Percentiles rank a stretch among this genome's conserved stretches.
These are phyloP conservation scores for Dryadomyces sulphureus DNA, from an alignment of 2,329 filamentous ascomycete species.

Conservation along the genomic window DNA sequence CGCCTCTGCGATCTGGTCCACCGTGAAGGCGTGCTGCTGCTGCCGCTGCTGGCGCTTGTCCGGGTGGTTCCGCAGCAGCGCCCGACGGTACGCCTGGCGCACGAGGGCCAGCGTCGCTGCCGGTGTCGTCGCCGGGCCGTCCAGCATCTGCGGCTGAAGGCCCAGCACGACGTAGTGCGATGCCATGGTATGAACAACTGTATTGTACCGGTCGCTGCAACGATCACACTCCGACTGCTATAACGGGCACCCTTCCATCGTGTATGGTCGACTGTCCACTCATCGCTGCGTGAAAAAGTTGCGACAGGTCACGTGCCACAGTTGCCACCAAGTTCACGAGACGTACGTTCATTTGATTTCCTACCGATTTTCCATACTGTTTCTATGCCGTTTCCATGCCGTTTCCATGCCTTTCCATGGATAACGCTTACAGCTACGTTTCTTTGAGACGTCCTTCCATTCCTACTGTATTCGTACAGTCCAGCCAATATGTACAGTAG, in stretches of 20 bases:
- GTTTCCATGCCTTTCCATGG: too few relatives aligned
- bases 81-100: constrained; percentile 49
- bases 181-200: background rate
- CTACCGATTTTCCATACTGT: too few relatives aligned
- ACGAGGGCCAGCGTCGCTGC: constrained; percentile 27
- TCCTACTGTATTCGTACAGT: too few relatives aligned
- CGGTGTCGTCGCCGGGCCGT: constrained; percentile 8
- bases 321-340: too few relatives aligned
- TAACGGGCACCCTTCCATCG: background rate
- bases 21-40: constrained; percentile 23
- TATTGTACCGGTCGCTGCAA: too few relatives aligned
- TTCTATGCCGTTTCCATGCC: too few relatives aligned
- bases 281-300: too few relatives aligned
- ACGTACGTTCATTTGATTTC: too few relatives aligned
- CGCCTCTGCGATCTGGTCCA: constrained; percentile 50
- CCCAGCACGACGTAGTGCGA: constrained; percentile 6
- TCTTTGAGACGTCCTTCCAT: too few relatives aligned
- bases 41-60: constrained; percentile 29
- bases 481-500: too few relatives aligned
- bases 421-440: too few relatives aligned
- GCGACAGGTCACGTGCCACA: too few relatives aligned
- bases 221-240: background rate
- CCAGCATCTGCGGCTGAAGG: constrained; percentile 4
- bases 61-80: constrained; percentile 51
- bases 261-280: background rate